Percentiles rank a stretch among this genome's conserved stretches.
Evolutionary conservation across 2,329 filamentous ascomycete species (phyloP).

Genomic region (Clarireedia sp.): DNA sequence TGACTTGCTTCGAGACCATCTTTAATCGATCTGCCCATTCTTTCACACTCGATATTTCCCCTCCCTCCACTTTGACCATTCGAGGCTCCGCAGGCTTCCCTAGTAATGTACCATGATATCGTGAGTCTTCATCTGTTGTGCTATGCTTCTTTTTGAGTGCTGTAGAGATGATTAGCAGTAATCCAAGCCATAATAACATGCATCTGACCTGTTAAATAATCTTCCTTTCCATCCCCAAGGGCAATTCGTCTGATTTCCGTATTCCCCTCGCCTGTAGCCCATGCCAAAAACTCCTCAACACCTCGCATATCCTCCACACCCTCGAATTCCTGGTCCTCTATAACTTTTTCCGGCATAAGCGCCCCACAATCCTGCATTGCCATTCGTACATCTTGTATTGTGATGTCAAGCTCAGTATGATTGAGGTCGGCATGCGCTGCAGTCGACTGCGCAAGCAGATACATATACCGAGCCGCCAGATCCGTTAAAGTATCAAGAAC

Average conservation of each 20-base stretch:
- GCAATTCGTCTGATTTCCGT: constrained; percentile 76
- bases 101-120: constrained; percentile 77
- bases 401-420: constrained; percentile 58
- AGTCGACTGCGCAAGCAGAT: constrained; percentile 64
- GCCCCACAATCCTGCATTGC: constrained; percentile 77
- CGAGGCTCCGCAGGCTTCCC: constrained; percentile 65
- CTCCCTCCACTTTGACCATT: constrained; percentile 71
- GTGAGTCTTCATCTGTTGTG: constrained; percentile 78
- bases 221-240: constrained; percentile 54
- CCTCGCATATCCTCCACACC: constrained; percentile 72
- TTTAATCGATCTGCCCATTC: constrained; percentile 50
- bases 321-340: constrained; percentile 54
- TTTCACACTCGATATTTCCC: constrained; percentile 55
- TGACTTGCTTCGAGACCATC: constrained; percentile 12
- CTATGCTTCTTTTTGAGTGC: constrained; percentile 87
- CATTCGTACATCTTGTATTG: constrained; percentile 72
- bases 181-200: background rate
- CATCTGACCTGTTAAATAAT: constrained; percentile 56
- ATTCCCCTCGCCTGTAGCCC: constrained; percentile 68
- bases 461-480: constrained; percentile 73
- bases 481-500: constrained; percentile 86
- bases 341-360: constrained; percentile 59
- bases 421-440: constrained; percentile 54
- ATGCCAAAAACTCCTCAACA: constrained; percentile 68
- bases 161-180: constrained; percentile 30